phyloP scores from a whole-genome alignment of 129 eudicot species.

The Artemisia argyi region DNA sequence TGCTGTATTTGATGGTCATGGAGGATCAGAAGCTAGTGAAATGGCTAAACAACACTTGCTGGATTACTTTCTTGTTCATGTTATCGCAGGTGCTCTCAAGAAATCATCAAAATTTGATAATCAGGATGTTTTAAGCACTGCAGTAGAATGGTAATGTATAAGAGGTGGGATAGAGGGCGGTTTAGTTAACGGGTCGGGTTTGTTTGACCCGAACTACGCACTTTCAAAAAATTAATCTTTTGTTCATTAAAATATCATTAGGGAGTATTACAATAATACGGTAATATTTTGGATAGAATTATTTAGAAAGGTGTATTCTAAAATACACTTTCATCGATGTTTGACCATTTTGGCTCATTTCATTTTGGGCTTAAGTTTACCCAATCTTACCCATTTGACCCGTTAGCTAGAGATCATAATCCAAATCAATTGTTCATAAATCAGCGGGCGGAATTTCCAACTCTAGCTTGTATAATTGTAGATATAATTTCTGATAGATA shows the following conservation, averaged over 20 bases:
- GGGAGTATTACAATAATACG: too few relatives aligned
- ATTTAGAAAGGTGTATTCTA: too few relatives aligned
- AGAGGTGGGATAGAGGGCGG: not conserved
- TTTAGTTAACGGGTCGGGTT: not conserved
- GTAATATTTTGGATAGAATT: too few relatives aligned
- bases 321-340: too few relatives aligned
- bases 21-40: conserved; percentile 74
- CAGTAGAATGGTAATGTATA: conserved; percentile 22
- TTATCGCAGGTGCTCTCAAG: conserved; percentile 38
- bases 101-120: conserved; percentile 23
- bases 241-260: too few relatives aligned
- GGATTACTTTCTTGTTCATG: conserved; percentile 51
- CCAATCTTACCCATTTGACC: not conserved
- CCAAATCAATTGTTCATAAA: not conserved
- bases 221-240: too few relatives aligned
- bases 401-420: not conserved
- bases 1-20: conserved; percentile 85
- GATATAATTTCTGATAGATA: not conserved
- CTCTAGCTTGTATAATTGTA: not conserved
- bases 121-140: conserved; percentile 23
- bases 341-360: too few relatives aligned
- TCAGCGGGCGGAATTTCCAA: not conserved
- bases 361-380: too few relatives aligned
- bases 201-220: too few relatives aligned
- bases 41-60: conserved; percentile 46